Evolutionary conservation across 495 filamentous ascomycete genomes (phyloP).

Genomic region (Penicillium flavigenum): DNA sequence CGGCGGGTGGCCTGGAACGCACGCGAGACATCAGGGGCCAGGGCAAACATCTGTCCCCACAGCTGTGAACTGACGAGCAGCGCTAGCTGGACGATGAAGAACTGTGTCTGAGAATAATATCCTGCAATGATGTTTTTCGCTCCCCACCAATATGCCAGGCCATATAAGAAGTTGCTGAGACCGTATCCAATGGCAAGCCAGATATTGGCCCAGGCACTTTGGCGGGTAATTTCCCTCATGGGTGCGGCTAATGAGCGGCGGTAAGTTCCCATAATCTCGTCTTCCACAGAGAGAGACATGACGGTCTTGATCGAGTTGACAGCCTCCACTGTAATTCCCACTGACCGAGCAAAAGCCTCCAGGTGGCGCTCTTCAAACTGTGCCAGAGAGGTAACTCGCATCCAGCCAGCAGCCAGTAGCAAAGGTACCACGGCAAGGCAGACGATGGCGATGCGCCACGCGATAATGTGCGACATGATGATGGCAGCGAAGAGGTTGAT

Average conservation of each 20-base stretch:
- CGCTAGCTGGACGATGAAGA: slow-evolving; percentile 28
- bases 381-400: slow-evolving; percentile 52
- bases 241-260: slow-evolving; percentile 41
- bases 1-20: slow-evolving; percentile 11
- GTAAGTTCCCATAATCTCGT: slow-evolving; percentile 39
- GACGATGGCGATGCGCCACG: slow-evolving; percentile 44
- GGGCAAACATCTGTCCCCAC: slow-evolving; percentile 65
- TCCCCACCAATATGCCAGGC: slow-evolving; percentile 72
- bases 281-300: slow-evolving; percentile 50
- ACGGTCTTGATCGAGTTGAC: slow-evolving; percentile 55
- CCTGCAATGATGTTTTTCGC: slow-evolving; percentile 57
- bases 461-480: slow-evolving; percentile 44
- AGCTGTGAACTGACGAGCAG: slow-evolving; percentile 58
- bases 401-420: slow-evolving; percentile 46
- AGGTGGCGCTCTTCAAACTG: slow-evolving; percentile 61
- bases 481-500: slow-evolving; percentile 47
- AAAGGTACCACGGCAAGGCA: slow-evolving; percentile 44
- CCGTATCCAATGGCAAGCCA: slow-evolving; percentile 57
- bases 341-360: slow-evolving; percentile 50
- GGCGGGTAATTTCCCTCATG: slow-evolving; percentile 45
- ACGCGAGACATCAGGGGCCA: slow-evolving; percentile 57
- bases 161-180: slow-evolving; percentile 56
- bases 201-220: slow-evolving; percentile 46
- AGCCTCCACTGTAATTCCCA: slow-evolving; percentile 52
- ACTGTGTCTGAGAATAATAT: slow-evolving; percentile 47